A percentile compares a stretch with the other conserved stretches of the same genome.
These are phyloP conservation scores for Quercus rubra DNA, from an alignment of 306 rosid species.

Conservation along the genomic window DNA sequence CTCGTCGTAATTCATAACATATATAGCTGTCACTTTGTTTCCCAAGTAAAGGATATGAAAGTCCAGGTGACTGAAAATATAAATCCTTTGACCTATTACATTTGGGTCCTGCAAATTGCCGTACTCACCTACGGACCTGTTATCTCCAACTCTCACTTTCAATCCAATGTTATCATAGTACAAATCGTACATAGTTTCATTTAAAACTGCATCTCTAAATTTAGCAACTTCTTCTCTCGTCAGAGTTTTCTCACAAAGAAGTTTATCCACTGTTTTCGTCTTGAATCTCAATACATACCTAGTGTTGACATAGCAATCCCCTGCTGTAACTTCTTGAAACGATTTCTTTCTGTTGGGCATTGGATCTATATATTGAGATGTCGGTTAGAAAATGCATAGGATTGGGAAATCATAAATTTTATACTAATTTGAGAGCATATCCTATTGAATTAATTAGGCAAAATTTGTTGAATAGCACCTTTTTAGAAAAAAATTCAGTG, in stretches of 20 bases:
- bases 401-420: too few relatives aligned
- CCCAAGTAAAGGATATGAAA: conserved; percentile 2
- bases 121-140: too few relatives aligned
- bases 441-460: too few relatives aligned
- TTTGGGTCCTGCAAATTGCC: neutral
- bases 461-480: too few relatives aligned
- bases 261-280: neutral
- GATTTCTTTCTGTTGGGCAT: neutral
- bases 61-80: conserved; percentile 6
- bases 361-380: neutral
- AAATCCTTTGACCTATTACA: neutral
- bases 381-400: too few relatives aligned
- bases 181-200: conserved; percentile 2
- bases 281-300: conserved; percentile 15
- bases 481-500: too few relatives aligned
- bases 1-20: neutral
- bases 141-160: neutral
- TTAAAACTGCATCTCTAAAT: neutral
- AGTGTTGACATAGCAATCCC: conserved; percentile 20
- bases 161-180: neutral
- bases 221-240: conserved; percentile 5
- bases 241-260: conserved; percentile 9
- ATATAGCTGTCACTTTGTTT: neutral
- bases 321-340: conserved; percentile 4
- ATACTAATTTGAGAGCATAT: too few relatives aligned